Conservation (phyloP, 208 protist genomes). For the Leptomonas seymouri region DNA sequence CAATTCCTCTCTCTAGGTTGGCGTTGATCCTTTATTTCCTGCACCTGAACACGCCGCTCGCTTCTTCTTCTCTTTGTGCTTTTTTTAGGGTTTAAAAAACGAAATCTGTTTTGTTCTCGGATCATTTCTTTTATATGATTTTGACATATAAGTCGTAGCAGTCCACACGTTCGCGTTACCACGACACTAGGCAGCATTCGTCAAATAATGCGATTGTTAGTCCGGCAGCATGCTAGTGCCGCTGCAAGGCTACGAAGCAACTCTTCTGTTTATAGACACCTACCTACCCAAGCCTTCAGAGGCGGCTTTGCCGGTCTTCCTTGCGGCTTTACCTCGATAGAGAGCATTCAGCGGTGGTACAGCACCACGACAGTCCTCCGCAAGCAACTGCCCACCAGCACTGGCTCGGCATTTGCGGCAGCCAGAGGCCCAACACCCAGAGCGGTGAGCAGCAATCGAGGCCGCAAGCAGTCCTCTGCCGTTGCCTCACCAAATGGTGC, state of each 20-base stretch:
- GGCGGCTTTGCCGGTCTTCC: not conserved
- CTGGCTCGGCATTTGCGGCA: constrained; percentile 3
- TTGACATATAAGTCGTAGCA: not conserved
- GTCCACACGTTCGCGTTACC: not conserved
- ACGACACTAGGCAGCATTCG: no score
- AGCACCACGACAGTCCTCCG: constrained; percentile 22
- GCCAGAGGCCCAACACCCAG: constrained; percentile 2
- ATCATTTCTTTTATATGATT: not conserved
- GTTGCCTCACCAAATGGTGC: not conserved
- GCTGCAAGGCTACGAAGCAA: constrained; percentile 9
- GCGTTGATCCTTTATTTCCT: not conserved
- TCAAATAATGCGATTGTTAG: constrained; percentile 18
- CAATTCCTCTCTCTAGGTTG: not conserved
- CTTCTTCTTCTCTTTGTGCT: not conserved
- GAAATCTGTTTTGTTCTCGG: not conserved
- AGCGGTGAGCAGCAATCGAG: not conserved
- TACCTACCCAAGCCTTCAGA: constrained; percentile 2
- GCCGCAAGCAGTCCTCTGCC: constrained; percentile 15
- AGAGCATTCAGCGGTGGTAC: constrained; percentile 11
- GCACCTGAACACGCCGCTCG: not conserved
- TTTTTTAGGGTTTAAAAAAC: not conserved
- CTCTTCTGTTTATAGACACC: constrained; percentile 26
- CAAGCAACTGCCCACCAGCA: constrained; percentile 33
- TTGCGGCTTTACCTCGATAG: constrained; percentile 11
- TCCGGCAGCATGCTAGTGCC: constrained; percentile 9